Percentiles rank a stretch among this genome's conserved stretches.
These are phyloP conservation scores for Dentipellis fragilis DNA, from an alignment of 768 basidiomycete species.

Conservation along the genomic window DNA sequence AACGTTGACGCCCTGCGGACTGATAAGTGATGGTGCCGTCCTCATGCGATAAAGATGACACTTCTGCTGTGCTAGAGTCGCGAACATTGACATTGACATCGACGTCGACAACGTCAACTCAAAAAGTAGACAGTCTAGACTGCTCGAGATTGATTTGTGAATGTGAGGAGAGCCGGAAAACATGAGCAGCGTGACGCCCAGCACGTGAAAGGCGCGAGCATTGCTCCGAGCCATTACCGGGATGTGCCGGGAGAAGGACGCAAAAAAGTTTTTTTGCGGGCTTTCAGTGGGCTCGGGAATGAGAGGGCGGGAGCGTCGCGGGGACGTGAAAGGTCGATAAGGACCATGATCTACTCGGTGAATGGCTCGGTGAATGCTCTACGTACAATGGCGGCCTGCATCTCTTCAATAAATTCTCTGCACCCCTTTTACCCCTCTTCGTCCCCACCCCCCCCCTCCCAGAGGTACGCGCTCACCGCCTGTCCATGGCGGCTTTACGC, in stretches of 20 bases:
- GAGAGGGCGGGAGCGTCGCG: neutral
- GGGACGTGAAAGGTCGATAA: neutral
- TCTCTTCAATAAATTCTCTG: neutral
- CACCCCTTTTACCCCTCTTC: slow-evolving; percentile 2
- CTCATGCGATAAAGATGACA: too few relatives aligned
- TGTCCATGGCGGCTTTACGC: slow-evolving; percentile 9
- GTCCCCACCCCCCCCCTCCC: neutral
- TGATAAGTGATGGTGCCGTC: too few relatives aligned
- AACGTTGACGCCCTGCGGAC: too few relatives aligned
- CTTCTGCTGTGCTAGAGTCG: too few relatives aligned
- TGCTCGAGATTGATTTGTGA: too few relatives aligned
- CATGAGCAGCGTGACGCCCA: too few relatives aligned
- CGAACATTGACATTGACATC: too few relatives aligned
- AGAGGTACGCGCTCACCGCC: neutral
- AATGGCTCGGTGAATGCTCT: slow-evolving; percentile 39
- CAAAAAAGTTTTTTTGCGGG: slow-evolving; percentile 10
- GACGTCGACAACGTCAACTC: too few relatives aligned
- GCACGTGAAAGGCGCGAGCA: neutral
- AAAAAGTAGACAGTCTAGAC: too few relatives aligned
- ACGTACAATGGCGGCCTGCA: neutral
- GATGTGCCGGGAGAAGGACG: neutral
- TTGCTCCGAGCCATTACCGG: slow-evolving; percentile 11
- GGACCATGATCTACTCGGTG: slow-evolving; percentile 36
- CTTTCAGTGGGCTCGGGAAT: slow-evolving; percentile 16
- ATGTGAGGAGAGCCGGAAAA: too few relatives aligned